Evolutionary conservation across 116 monocot species (phyloP), one percentile per base, ranked within the genome.

Genomic region (Iris pallida): DNA sequence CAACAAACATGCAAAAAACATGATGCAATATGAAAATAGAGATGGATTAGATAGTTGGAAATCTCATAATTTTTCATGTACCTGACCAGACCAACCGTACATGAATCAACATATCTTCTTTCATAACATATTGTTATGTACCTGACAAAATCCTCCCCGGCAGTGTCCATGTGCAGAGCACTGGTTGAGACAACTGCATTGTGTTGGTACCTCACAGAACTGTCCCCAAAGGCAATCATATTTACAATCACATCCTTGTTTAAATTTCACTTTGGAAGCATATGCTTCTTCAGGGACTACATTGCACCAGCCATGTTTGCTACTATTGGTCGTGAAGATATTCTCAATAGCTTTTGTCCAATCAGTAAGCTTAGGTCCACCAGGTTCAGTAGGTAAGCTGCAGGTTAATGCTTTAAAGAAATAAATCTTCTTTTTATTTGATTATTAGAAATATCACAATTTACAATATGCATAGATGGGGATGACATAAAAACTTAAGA

Each of bases 121-220:
- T 30, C 30, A 30, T 3, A 51, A 72, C 10, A 46, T 57, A 0
- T 9, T 54, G 2, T 4, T 8, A 60, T 8, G 59, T 81, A 89
- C 94, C 90, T 87, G 78, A 68, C 94, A 94, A 74, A 81, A 84
- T 61, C 94, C 94, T 67, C 94, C 94, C 72, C 81, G 90, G 20
- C 94, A 94, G 76, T 82, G 72, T 18, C 94, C 94, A 73, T 87
- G 77, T 20, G 79, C 80, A 30, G 90, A 76, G 69, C 94, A 94
- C 77, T 94, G 94, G 65, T 87, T 94, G 47, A 87, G 41, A 68
- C 94, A 94, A 53, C 76, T 90, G 62, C 87, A 85, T 49, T 57
- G 5, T 47, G 87, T 74, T 17, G 85, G 82, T 67, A 68, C 80
- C 73, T 94, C 94, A 68, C 94, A 94, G 40, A 90, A 87, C 7